Base-by-base conservation (phyloP, 148 eudicot genomes). In the Rhododendron williamsianum region DNA sequence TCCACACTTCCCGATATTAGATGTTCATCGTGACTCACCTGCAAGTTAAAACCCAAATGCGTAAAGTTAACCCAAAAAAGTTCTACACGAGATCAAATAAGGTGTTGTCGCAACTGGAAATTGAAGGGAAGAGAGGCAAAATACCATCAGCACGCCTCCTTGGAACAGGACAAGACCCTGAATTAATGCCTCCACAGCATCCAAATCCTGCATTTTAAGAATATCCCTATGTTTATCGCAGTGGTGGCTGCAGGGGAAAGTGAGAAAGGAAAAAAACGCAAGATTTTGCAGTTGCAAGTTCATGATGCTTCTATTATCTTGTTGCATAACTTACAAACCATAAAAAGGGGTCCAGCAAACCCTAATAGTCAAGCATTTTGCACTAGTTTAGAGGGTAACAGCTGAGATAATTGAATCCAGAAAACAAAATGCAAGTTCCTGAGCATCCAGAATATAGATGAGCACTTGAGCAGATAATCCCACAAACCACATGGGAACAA, bases 11-110 rank as follows among this genome's bases (percentile, higher is more conserved):
- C 98, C 35, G 99, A 97, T 69, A 95, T 97, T 67, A 97, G 84
- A 83, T 97, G 99, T 85, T 97, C 99, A 56, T 97, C 99, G 88
- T 97, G 99, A 92, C 99, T 97, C 19, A 97, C 99, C 99, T 97
- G 95, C 49, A 84, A 76, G 43, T 35, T 45, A 15, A 48, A 15
- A 90, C 69, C 81, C 15, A 30, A 12, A 19, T 9, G n/a, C 13
- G 18, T 6, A 11, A 58, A 21, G 51, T 74, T 76, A 76, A 76
- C 35, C 3, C 36, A 76, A 41, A 76, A 7, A 19, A 4, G 76
- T 46, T 43, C 4, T n/a, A 72, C 27, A 36, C n/a, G 38, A 80
- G 80, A 86, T 25, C 23, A 52, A 80, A 18, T 80, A 15, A 0
- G 1, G 48, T 4, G 67, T 35, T 60, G 82, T 43, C 13, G 69